Percentiles rank a stretch among this genome's conserved stretches.
Evolutionary conservation across 345 rosid genomes (phyloP).

Genomic region (Leavenworthia alabamica): DNA sequence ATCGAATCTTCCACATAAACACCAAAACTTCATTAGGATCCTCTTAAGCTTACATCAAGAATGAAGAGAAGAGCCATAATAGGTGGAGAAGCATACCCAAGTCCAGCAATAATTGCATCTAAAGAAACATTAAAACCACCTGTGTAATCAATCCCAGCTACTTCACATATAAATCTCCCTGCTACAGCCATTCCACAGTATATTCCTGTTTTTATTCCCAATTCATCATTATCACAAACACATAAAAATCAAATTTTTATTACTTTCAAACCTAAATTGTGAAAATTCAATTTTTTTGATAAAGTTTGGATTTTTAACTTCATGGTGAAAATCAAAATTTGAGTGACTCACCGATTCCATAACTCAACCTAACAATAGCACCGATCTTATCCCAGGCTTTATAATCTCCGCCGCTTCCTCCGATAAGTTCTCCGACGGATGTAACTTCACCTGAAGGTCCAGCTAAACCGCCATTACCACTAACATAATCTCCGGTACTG

Average conservation of each 20-base stretch:
- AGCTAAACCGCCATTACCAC: constrained; percentile 41
- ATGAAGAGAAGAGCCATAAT: constrained; percentile 96
- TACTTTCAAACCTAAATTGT: not conserved
- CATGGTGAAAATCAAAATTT: not conserved
- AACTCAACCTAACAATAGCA: constrained; percentile 69
- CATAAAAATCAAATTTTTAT: not conserved
- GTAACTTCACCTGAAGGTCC: constrained; percentile 69
- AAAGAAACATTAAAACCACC: constrained; percentile 75
- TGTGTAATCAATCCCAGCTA: constrained; percentile 69
- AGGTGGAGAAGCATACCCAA: constrained; percentile 90
- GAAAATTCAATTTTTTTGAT: not conserved
- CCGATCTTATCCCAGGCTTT: constrained; percentile 87
- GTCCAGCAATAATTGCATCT: constrained; percentile 74
- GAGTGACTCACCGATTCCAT: constrained; percentile 65
- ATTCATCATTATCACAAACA: not conserved
- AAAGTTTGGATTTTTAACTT: not conserved
- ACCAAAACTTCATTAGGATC: not conserved
- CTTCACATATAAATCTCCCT: constrained; percentile 75
- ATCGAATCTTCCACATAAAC: not conserved
- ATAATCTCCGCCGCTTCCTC: constrained; percentile 44
- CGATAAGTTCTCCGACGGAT: constrained; percentile 56
- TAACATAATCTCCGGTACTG: constrained; percentile 40
- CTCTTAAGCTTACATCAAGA: constrained; percentile 55
- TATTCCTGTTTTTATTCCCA: constrained; percentile 49
- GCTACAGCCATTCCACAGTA: constrained; percentile 87